Percentiles rank a stretch among this genome's conserved stretches.
phyloP scores from a whole-genome alignment of 202 grass and related monocot species.

The Schoenoplectus triqueter region DNA sequence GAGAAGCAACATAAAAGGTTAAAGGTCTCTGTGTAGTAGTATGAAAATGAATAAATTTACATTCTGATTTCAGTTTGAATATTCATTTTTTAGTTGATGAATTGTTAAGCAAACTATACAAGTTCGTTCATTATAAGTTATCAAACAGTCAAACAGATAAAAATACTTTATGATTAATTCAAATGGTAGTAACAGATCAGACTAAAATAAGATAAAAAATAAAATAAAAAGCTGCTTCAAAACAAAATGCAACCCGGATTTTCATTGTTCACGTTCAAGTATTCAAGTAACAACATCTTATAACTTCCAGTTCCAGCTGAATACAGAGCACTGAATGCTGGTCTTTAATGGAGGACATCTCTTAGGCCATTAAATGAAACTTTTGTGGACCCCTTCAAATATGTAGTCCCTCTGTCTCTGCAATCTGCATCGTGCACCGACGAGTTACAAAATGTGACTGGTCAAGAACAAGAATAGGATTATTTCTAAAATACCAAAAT shows the following conservation, averaged over 20 bases:
- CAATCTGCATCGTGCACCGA: neutral
- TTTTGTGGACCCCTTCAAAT: neutral
- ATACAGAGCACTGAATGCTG: neutral
- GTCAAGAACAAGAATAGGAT: neutral
- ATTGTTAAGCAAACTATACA: neutral
- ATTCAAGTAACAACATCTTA: neutral
- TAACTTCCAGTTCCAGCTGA: neutral
- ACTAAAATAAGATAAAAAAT: neutral
- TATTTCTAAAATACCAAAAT: neutral
- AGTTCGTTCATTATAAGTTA: neutral
- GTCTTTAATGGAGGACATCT: neutral
- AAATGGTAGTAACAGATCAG: no score
- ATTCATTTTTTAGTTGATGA: neutral
- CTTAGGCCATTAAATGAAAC: neutral
- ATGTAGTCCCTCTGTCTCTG: neutral
- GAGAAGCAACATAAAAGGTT: neutral
- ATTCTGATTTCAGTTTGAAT: neutral
- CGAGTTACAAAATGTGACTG: neutral
- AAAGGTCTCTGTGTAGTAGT: neutral
- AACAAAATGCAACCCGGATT: neutral
- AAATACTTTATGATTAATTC: neutral
- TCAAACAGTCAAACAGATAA: neutral
- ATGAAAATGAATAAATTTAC: neutral
- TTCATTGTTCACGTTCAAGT: neutral
- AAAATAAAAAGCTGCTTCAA: neutral